phyloP scores from a whole-genome alignment of 306 rosid species.

The Trichosanthes truncata region DNA sequence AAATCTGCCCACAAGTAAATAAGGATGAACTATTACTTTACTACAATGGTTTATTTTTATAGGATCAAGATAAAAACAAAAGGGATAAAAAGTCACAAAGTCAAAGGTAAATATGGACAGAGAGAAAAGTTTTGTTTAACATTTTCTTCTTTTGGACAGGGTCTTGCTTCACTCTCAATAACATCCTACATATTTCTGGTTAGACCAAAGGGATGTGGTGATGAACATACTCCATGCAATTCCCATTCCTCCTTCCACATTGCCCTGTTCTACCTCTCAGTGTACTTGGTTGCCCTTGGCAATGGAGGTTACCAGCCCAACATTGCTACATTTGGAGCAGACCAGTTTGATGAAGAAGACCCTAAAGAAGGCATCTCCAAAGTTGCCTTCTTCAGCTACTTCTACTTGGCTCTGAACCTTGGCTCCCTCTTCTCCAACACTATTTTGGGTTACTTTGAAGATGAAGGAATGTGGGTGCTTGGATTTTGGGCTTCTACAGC shows the following conservation, averaged over 20 bases:
- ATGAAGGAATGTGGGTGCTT: slow-evolving; percentile 52
- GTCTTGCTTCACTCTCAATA: slow-evolving; percentile 44
- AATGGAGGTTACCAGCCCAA: slow-evolving; percentile 82
- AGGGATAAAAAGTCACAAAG: not conserved
- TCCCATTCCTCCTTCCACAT: slow-evolving; percentile 27
- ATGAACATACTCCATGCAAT: slow-evolving; percentile 34
- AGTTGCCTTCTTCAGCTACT: slow-evolving; percentile 67
- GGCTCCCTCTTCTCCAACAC: slow-evolving; percentile 85
- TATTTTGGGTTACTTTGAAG: slow-evolving; percentile 63
- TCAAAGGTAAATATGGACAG: not conserved
- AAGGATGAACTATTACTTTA: not conserved
- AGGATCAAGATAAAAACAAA: not conserved
- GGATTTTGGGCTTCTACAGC: slow-evolving; percentile 84
- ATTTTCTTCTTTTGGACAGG: slow-evolving; percentile 27
- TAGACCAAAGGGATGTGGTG: slow-evolving; percentile 61
- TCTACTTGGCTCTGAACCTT: slow-evolving; percentile 67
- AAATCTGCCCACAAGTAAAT: not conserved
- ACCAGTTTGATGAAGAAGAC: slow-evolving; percentile 75
- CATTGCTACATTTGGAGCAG: slow-evolving; percentile 82
- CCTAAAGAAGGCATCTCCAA: slow-evolving; percentile 49
- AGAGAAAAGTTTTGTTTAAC: not conserved
- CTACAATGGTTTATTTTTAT: not conserved
- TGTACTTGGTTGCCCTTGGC: slow-evolving; percentile 60
- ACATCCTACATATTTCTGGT: slow-evolving; percentile 46
- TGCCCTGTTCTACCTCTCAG: slow-evolving; percentile 44